These are phyloP conservation scores for Chlorella sp. DNA, from an alignment of 139 green algal species.

Conservation along the genomic window DNA sequence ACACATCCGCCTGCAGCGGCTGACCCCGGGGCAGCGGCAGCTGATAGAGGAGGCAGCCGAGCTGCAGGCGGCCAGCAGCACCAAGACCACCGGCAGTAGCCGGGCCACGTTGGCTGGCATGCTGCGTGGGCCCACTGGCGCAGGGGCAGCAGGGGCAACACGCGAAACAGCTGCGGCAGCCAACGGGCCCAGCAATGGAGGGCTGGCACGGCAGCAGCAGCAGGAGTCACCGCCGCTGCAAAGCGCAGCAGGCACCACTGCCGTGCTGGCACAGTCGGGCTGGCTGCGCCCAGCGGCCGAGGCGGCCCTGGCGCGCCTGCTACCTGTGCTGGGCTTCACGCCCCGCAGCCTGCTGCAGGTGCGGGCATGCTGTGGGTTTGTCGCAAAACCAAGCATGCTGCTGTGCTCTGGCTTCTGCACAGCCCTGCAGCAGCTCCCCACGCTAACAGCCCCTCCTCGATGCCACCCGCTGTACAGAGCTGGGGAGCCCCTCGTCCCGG, in stretches of 20 bases:
- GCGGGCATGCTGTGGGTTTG: not conserved
- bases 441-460: not conserved
- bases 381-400: no score
- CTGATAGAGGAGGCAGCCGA: slow-evolving; percentile 51
- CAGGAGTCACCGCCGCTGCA: not conserved
- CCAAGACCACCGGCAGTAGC: not conserved
- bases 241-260: not conserved
- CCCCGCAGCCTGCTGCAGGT: slow-evolving; percentile 49
- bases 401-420: no score
- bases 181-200: not conserved
- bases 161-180: not conserved
- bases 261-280: not conserved
- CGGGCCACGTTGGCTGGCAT: not conserved
- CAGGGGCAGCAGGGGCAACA: not conserved
- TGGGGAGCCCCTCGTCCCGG: slow-evolving; percentile 47
- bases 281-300: slow-evolving; percentile 25
- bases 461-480: not conserved
- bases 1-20: slow-evolving; percentile 21
- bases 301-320: slow-evolving; percentile 23
- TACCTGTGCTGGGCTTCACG: slow-evolving; percentile 37
- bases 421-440: no score
- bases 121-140: not conserved
- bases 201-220: no score
- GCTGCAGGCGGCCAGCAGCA: not conserved
- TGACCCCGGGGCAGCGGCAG: slow-evolving; percentile 9